phyloP scores from a whole-genome alignment of 2,329 filamentous ascomycete genomes.

The Ophiocordyceps camponoti-floridani region DNA sequence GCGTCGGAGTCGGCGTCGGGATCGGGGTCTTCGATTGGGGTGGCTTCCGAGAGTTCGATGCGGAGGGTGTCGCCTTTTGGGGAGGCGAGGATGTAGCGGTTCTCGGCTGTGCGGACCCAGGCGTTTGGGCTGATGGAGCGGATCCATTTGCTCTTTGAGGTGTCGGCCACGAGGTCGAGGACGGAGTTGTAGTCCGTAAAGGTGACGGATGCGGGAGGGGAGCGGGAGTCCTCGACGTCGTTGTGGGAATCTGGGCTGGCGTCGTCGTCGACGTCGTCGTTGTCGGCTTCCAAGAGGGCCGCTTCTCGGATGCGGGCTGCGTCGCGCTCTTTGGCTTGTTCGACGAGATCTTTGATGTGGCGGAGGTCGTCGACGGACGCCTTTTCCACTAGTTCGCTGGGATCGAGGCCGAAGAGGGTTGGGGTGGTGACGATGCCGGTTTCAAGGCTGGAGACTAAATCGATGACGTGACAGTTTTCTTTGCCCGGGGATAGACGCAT shows the following conservation, averaged over 20 bases:
- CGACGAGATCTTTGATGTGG: constrained; percentile 27
- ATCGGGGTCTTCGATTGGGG: too few species aligned
- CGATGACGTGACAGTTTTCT: constrained; percentile 80
- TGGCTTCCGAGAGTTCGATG: constrained; percentile 17
- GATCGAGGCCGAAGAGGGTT: constrained; percentile 84
- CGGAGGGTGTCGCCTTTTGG: constrained; percentile 43
- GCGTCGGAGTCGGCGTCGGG: not conserved
- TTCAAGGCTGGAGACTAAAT: constrained; percentile 77
- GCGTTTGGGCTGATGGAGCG: constrained; percentile 54
- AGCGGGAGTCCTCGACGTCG: too few species aligned
- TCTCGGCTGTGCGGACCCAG: constrained; percentile 65
- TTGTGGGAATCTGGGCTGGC: too few species aligned
- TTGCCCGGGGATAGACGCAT: constrained; percentile 73
- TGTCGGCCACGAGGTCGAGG: constrained; percentile 77
- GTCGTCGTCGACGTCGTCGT: too few species aligned
- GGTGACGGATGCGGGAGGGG: constrained; percentile 31
- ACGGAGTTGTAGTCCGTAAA: constrained; percentile 88
- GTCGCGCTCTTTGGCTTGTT: too few species aligned
- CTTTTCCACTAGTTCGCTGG: constrained; percentile 54
- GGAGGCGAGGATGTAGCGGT: constrained; percentile 54
- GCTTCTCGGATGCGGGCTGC: too few species aligned
- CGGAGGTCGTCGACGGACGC: constrained; percentile 45
- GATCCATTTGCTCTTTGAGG: constrained; percentile 61
- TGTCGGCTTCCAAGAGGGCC: too few species aligned
- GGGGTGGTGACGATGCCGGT: constrained; percentile 80